These are phyloP conservation scores for Phytophthora crassamura DNA, from an alignment of 352 stramenopile genomes.

Conservation along the genomic window DNA sequence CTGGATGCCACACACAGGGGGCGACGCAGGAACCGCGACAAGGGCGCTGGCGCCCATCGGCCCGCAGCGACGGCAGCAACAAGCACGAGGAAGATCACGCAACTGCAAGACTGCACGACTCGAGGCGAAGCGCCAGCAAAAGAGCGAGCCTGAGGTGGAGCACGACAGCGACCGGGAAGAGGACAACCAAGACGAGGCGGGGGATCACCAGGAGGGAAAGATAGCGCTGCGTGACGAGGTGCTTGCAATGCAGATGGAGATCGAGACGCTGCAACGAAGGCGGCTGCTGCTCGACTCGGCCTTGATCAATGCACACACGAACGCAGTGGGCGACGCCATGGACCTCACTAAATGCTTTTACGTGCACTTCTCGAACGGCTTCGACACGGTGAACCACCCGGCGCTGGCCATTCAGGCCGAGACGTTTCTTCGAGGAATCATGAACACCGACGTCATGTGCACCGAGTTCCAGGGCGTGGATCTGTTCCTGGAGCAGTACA, in stretches of 20 bases:
- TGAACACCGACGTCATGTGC: slow-evolving; percentile 54
- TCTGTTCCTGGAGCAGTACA: slow-evolving; percentile 57
- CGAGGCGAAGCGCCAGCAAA: not conserved
- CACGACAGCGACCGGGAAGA: slow-evolving; percentile 1
- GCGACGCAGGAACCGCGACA: not conserved
- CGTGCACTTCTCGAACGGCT: slow-evolving; percentile 50
- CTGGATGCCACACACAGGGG: slow-evolving; percentile 23
- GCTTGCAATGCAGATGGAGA: slow-evolving; percentile 36
- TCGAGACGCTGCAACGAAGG: slow-evolving; percentile 44
- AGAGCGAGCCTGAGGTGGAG: slow-evolving; percentile 7
- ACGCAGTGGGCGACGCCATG: slow-evolving; percentile 44
- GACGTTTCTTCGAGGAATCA: slow-evolving; percentile 47
- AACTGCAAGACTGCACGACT: slow-evolving; percentile 20
- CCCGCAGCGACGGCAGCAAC: slow-evolving; percentile 2
- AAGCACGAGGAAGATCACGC: slow-evolving; percentile 14
- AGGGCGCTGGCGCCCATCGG: not conserved
- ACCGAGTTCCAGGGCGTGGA: slow-evolving; percentile 65
- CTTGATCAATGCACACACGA: slow-evolving; percentile 37
- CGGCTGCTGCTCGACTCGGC: slow-evolving; percentile 46
- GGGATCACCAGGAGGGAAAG: slow-evolving; percentile 2
- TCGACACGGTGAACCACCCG: slow-evolving; percentile 30
- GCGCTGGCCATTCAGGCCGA: slow-evolving; percentile 29
- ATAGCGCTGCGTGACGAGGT: slow-evolving; percentile 26
- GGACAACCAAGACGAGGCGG: slow-evolving; percentile 12
- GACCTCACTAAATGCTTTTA: slow-evolving; percentile 51